Evolutionary conservation across 164 flowering plant genomes (phyloP), one percentile per base, ranked within the genome.

Genomic region (Chimonanthus praecox): DNA sequence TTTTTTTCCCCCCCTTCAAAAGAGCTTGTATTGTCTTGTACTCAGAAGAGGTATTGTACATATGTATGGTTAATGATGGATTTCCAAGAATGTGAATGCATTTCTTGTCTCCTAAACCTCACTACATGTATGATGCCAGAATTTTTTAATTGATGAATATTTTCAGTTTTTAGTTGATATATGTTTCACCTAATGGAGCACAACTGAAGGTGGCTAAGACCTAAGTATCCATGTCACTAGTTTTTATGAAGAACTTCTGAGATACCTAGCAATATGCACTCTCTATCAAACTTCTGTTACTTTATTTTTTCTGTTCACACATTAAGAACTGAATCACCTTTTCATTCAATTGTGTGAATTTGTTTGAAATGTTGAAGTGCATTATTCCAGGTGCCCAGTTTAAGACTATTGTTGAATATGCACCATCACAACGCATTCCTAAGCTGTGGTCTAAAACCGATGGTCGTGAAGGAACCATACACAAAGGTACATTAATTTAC

Each of bases 341-440:
- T 51, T 54, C 7, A 0, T n/a, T n/a, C 6, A 3, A 16, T 63
- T 63, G 16, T 63, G 5, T 6, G 18, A 6, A 63, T 18, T 18
- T 33, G 8, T 66, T 33, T 45, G 47, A 45, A 45, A 11, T 45
- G 20, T 13, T 33, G 60, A 11, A 48, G n/a, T 11, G n/a, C 49
- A 8, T 66, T 6, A 6, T 46, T 62, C 71, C 80, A 94, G 98
- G 97, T 61, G 74, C 84, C 58, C 98, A 89, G 75, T 89, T 84
- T 71, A 92, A 87, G 82, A 77, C 88, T 16, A 77, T 85, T 47
- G 97, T 94, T 21, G 98, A 94, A 85, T 90, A 90, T 86, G 92
- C 97, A 64, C 97, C 98, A 76, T 94, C 97, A 49, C 98, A 94
- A 68, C 93, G 91, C 60, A 88, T 86, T 78, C 94, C 97, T 58